Conservation (phyloP, 176 grass and related monocot genomes). For the Eleusine indica region DNA sequence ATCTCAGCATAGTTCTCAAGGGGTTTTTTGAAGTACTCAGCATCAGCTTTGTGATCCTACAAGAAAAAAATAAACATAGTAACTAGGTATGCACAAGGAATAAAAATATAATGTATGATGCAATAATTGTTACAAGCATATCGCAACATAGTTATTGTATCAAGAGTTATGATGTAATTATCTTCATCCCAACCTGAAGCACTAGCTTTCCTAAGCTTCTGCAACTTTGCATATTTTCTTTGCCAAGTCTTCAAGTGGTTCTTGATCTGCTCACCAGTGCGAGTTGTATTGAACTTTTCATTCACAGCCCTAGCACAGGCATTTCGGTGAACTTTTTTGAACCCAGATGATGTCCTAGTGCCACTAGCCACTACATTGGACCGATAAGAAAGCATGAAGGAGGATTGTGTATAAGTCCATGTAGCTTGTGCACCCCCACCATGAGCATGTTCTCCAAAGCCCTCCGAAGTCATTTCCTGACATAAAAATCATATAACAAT, state of each 20-base stretch:
- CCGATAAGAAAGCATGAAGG: too few species aligned
- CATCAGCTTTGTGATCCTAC: not conserved
- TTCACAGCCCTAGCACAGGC: not conserved
- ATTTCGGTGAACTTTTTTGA: not conserved
- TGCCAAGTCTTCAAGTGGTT: not conserved
- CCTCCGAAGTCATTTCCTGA: too few species aligned
- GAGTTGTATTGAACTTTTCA: not conserved
- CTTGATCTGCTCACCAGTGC: not conserved
- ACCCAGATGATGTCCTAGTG: too few species aligned
- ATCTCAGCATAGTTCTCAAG: not conserved
- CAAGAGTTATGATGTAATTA: not conserved
- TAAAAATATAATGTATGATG: too few species aligned
- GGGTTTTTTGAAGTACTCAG: not conserved
- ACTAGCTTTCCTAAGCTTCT: not conserved
- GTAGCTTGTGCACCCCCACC: too few species aligned
- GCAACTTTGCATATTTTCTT: not conserved
- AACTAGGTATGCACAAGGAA: not conserved
- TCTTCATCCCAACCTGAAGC: not conserved
- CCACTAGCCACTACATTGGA: too few species aligned
- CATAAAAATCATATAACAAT: too few species aligned
- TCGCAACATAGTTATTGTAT: too few species aligned
- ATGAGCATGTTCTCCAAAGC: too few species aligned
- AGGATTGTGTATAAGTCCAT: too few species aligned
- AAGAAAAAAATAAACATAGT: not conserved
- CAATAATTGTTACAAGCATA: too few species aligned